Percentiles rank a stretch among this genome's conserved stretches.
Evolutionary conservation across 225 moss, liverwort and hornwort genomes (phyloP).

Genomic region (Bryoerythrophyllum caledonicum): DNA sequence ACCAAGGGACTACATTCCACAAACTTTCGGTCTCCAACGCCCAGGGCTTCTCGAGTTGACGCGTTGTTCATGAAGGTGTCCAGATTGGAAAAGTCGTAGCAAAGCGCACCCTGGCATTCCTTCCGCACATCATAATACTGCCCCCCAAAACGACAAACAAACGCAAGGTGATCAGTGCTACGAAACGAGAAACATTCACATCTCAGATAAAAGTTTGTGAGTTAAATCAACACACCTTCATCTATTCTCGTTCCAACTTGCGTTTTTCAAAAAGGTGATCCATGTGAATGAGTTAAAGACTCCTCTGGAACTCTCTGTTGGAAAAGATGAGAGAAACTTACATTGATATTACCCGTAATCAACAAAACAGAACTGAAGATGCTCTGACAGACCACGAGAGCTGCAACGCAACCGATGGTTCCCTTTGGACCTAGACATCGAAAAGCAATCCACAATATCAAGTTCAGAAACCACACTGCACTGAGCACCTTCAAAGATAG

Average conservation of each 20-base stretch:
- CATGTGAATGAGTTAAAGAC: background rate
- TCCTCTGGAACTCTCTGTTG: background rate
- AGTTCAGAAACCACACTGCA: background rate
- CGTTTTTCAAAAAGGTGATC: background rate
- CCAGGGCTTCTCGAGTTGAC: conserved; percentile 48
- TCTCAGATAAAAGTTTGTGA: background rate
- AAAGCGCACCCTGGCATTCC: conserved; percentile 60
- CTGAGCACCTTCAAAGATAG: conserved; percentile 3
- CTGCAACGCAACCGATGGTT: conserved; percentile 59
- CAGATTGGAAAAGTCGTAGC: conserved; percentile 69
- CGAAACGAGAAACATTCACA: background rate
- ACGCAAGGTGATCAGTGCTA: conserved; percentile 1
- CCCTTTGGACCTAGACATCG: conserved; percentile 53
- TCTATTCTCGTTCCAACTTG: background rate
- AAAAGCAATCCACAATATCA: conserved; percentile 7
- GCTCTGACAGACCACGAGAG: conserved; percentile 56
- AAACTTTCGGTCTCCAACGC: conserved; percentile 64
- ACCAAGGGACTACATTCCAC: conserved; percentile 63
- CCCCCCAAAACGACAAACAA: background rate
- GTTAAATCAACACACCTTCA: no score
- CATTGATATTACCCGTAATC: conserved; percentile 61
- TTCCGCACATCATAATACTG: conserved; percentile 73
- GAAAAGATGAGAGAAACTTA: conserved; percentile 25
- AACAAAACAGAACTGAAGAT: conserved; percentile 54
- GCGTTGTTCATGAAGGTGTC: conserved; percentile 53